phyloP scores from a whole-genome alignment of 768 basidiomycete species.

The Botryobasidium botryosum region DNA sequence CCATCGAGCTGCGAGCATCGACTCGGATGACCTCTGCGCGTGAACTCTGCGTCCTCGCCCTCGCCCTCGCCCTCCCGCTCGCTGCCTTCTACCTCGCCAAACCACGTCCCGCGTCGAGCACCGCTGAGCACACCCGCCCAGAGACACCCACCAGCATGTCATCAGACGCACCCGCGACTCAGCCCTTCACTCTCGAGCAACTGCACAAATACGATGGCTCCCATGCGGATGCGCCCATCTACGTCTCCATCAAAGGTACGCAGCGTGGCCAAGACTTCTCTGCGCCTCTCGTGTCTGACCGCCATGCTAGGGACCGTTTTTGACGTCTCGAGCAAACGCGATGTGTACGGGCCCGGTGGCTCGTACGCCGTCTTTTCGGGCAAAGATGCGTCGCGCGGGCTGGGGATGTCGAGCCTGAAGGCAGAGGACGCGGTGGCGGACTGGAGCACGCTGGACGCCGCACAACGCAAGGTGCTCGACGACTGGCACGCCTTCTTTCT shows the following conservation, averaged over 20 bases:
- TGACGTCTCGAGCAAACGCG: conserved; percentile 69
- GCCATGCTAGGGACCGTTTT: conserved; percentile 55
- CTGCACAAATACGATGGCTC: conserved; percentile 59
- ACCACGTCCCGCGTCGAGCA: too few relatives aligned
- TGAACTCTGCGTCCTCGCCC: too few relatives aligned
- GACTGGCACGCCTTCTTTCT: conserved; percentile 88
- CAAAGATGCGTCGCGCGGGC: conserved; percentile 77
- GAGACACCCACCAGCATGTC: not conserved
- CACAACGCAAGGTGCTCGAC: conserved; percentile 61
- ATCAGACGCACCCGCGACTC: conserved; percentile 37
- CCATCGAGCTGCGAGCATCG: too few relatives aligned
- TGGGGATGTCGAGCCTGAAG: conserved; percentile 82
- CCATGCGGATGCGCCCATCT: conserved; percentile 51
- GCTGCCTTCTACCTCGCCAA: too few relatives aligned
- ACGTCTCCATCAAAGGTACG: conserved; percentile 82
- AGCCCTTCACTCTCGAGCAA: conserved; percentile 54
- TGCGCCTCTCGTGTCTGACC: not conserved
- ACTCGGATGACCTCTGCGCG: too few relatives aligned
- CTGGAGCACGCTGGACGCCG: conserved; percentile 54
- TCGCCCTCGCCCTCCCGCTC: too few relatives aligned
- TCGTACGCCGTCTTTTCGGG: conserved; percentile 82
- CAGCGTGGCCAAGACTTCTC: not conserved
- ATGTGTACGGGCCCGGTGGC: conserved; percentile 73
- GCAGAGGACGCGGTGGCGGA: conserved; percentile 76
- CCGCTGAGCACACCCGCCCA: not conserved